Percentiles rank a stretch among this genome's conserved stretches.
phyloP scores from a whole-genome alignment of 208 protist species.

The Trichomonas vaginalis region DNA sequence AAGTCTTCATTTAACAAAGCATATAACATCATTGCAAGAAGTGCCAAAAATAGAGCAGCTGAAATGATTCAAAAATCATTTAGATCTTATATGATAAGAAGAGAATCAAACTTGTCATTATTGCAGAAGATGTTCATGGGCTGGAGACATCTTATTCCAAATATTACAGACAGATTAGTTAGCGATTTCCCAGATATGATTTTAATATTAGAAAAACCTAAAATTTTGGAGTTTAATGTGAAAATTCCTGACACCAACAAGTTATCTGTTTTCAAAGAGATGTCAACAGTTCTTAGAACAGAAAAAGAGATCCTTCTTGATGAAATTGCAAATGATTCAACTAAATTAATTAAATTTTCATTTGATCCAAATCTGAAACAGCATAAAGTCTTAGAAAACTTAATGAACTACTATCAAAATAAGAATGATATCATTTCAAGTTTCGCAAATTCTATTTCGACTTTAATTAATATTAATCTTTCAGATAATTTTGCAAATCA shows the following conservation, averaged over 20 bases:
- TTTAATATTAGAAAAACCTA: background rate
- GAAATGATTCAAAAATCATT: background rate
- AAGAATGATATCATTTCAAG: background rate
- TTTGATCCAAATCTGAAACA: background rate
- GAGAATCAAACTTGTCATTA: background rate
- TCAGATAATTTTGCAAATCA: background rate
- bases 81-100: background rate
- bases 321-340: background rate
- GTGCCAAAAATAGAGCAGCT: background rate
- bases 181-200: background rate
- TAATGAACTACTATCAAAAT: background rate
- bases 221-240: background rate
- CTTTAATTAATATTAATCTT: background rate
- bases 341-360: background rate
- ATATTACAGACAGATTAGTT: background rate
- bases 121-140: background rate
- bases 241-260: background rate
- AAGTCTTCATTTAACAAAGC: background rate
- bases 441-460: background rate
- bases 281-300: background rate
- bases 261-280: background rate
- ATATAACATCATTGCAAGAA: background rate
- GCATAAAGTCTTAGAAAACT: background rate
- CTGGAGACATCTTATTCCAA: background rate
- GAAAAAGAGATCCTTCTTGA: background rate